Percentiles rank a stretch among this genome's conserved stretches.
phyloP scores from a whole-genome alignment of 257 asterid genomes.

The Echium plantagineum region DNA sequence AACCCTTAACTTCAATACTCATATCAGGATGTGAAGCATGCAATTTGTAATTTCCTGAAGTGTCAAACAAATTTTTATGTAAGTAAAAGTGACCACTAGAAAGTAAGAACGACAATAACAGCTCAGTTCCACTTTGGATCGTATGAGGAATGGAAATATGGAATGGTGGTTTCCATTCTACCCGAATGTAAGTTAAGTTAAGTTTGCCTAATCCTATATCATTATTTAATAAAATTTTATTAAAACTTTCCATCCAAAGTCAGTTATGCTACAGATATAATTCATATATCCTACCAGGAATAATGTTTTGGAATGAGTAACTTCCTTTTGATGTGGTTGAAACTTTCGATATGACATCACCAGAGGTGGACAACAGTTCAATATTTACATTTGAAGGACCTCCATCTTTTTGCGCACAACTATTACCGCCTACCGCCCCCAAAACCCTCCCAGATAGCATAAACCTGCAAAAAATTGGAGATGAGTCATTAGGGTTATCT shows the following conservation, averaged over 20 bases:
- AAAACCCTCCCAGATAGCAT: slow-evolving; percentile 63
- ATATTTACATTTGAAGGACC: slow-evolving; percentile 83
- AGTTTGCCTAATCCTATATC: not conserved
- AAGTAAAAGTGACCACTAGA: too few relatives aligned
- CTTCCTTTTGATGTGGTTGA: slow-evolving; percentile 65
- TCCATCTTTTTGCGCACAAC: slow-evolving; percentile 50
- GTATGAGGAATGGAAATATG: not conserved
- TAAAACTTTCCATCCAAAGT: not conserved
- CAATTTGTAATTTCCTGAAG: slow-evolving; percentile 63
- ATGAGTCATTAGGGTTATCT: slow-evolving; percentile 7
- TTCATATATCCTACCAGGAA: slow-evolving; percentile 42
- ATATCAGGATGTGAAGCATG: slow-evolving; percentile 69
- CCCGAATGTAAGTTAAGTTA: not conserved
- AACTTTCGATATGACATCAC: slow-evolving; percentile 62
- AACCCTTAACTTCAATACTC: slow-evolving; percentile 60
- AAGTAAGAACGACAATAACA: not conserved
- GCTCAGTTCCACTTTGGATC: not conserved
- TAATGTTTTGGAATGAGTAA: slow-evolving; percentile 54
- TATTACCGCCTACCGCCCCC: slow-evolving; percentile 78
- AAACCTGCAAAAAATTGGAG: slow-evolving; percentile 44
- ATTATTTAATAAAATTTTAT: not conserved
- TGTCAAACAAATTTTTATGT: slow-evolving; percentile 1
- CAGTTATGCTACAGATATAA: not conserved
- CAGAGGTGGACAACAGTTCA: slow-evolving; percentile 60
- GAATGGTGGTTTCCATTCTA: not conserved